Evolutionary conservation across 2,329 filamentous ascomycete species (phyloP).

Genomic region (Malbranchea zuffiana): DNA sequence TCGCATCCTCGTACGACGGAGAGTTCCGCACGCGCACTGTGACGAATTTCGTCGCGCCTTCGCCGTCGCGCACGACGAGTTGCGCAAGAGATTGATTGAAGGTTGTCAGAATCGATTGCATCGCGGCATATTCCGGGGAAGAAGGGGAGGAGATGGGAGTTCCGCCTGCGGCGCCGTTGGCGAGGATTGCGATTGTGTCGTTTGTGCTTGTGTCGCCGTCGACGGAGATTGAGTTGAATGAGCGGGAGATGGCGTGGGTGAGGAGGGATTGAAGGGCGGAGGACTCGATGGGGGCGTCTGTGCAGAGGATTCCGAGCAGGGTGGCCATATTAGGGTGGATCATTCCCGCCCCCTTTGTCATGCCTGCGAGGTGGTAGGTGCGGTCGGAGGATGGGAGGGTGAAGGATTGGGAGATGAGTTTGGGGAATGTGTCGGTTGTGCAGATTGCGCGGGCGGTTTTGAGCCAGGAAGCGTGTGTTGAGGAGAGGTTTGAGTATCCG

Average conservation of each 20-base stretch:
- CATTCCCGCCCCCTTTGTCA: slow-evolving; percentile 98
- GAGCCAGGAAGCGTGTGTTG: slow-evolving; percentile 76
- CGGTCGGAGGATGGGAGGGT: slow-evolving; percentile 65
- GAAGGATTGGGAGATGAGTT: slow-evolving; percentile 78
- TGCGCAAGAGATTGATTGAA: slow-evolving; percentile 81
- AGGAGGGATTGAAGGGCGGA: slow-evolving; percentile 58
- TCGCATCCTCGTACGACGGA: slow-evolving; percentile 56
- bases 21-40: slow-evolving; percentile 75
- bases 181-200: slow-evolving; percentile 87
- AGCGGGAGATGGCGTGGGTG: slow-evolving; percentile 62
- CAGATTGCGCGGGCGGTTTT: slow-evolving; percentile 81
- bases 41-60: slow-evolving; percentile 97
- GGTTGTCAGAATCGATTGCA: slow-evolving; percentile 58
- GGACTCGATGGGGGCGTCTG: slow-evolving; percentile 70
- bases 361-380: slow-evolving; percentile 78
- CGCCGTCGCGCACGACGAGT: slow-evolving; percentile 88
- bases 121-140: slow-evolving; percentile 54
- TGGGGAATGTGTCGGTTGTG: slow-evolving; percentile 97
- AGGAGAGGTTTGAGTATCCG: slow-evolving; percentile 59
- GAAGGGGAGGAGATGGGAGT: slow-evolving; percentile 44
- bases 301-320: slow-evolving; percentile 80
- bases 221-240: slow-evolving; percentile 94
- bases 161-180: slow-evolving; percentile 83
- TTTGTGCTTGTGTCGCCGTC: slow-evolving; percentile 97
- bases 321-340: slow-evolving; percentile 99